phyloP scores from a whole-genome alignment of 805 yeast species.

The Sugiyamaella americana region DNA sequence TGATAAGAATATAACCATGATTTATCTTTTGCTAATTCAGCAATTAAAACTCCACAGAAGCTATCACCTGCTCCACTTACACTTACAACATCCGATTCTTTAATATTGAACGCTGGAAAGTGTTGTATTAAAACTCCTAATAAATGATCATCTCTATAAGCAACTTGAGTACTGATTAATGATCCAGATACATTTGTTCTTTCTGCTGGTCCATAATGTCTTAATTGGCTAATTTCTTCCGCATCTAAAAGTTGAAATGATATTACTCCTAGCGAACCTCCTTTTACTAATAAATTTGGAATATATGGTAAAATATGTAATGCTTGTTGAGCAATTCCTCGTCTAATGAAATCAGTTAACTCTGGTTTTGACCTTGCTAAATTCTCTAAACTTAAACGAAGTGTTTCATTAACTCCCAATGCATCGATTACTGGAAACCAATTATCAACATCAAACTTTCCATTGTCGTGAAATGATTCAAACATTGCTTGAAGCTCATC shows the following conservation, averaged over 20 bases:
- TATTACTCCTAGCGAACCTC: constrained; percentile 60
- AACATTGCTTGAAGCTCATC: constrained; percentile 54
- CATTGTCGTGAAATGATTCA: constrained; percentile 41
- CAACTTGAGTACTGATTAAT: neutral
- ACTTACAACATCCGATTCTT: constrained; percentile 42
- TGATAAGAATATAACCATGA: constrained; percentile 33
- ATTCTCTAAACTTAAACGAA: constrained; percentile 43
- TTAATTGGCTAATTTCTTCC: constrained; percentile 12
- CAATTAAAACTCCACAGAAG: constrained; percentile 56
- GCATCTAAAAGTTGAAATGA: constrained; percentile 34
- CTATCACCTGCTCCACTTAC: constrained; percentile 92
- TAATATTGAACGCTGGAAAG: constrained; percentile 39
- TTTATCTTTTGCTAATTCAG: constrained; percentile 33
- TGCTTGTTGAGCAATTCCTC: constrained; percentile 53
- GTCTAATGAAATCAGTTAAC: constrained; percentile 28
- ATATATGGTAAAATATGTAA: constrained; percentile 69
- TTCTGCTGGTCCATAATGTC: neutral
- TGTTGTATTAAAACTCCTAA: constrained; percentile 59
- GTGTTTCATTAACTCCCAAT: constrained; percentile 42
- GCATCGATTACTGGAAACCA: constrained; percentile 77
- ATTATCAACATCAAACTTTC: constrained; percentile 45
- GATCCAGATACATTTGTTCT: neutral
- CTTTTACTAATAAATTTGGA: constrained; percentile 59
- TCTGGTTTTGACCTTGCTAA: constrained; percentile 22
- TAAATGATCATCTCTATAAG: neutral